Base-by-base conservation (phyloP, 768 basidiomycete genomes). In the Crucibulum laeve region DNA sequence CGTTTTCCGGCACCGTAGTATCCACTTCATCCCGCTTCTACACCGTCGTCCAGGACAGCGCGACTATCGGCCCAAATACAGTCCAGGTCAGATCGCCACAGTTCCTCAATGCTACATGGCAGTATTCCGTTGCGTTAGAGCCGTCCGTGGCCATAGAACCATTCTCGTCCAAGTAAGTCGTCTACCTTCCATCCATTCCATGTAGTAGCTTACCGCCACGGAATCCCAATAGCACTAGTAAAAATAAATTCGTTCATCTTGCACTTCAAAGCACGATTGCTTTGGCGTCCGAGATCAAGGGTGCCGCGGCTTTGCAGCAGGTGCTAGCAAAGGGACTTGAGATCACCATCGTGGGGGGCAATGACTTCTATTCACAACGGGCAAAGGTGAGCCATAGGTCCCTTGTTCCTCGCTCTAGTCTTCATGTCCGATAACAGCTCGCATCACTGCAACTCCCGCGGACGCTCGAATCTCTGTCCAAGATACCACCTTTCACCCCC, bases 321-420 rank as follows among this genome's bases (percentile, higher is more conserved):
- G 50, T 61, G 3, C 62, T 91, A 4, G 58, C 67, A 2, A 54
- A 60, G 11, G 86, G 82, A 23, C 69, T 95, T 45, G 77, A 89
- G 51, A 82, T 97, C 49, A 79, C 77, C 28, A 87, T 97, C 52
- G 79, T 84, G 21, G 95, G 92, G 7, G 92, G 92, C 62, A 98
- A 99, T 55, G 96, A 98, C 61, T 99, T 98, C 55, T 98, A 99
- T 67, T 96, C 94, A 3, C 96, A 98, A 56, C 73, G 86, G 44
- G 81, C 82, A 41, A 82, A 89, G 74, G 94, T 90, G 44, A 58
- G 73, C 56, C 21, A 14, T 40, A 36, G 21, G 25, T 28, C 17
- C 11, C 26, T 13, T 18, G 30, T 28, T 17, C 19, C 38, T 13
- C 22, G 19, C 14, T 17, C 22, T 22, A 26, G 18, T 36, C 8